Conservation (phyloP, 23 red algal species). For the Agarophyton chilense region DNA sequence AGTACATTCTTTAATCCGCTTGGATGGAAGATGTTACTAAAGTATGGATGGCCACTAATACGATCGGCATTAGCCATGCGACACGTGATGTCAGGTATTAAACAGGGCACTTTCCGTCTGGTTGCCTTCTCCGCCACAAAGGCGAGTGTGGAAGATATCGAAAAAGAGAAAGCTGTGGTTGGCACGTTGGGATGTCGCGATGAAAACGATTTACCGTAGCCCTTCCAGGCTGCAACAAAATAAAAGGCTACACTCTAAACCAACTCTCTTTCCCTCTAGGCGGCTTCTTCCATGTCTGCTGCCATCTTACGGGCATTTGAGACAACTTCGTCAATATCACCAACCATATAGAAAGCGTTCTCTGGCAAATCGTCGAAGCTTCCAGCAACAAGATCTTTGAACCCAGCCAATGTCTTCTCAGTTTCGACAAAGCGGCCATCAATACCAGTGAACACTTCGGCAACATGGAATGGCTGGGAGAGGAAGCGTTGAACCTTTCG, state of each 20-base stretch:
- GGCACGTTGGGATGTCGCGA: neutral
- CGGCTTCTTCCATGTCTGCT: constrained; percentile 81
- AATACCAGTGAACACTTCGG: constrained; percentile 99
- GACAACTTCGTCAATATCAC: constrained; percentile 94
- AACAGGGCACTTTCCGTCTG: constrained; percentile 61
- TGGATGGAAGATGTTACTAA: constrained; percentile 49
- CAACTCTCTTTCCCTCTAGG: constrained; percentile 17
- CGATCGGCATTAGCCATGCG: constrained; percentile 77
- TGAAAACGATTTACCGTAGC: constrained; percentile 24
- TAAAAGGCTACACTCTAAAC: constrained; percentile 29
- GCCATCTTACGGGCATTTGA: constrained; percentile 95
- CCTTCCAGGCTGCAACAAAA: constrained; percentile 22
- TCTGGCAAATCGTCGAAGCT: constrained; percentile 98
- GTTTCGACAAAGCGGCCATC: constrained; percentile 98
- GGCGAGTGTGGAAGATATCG: constrained; percentile 41
- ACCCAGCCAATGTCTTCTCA: constrained; percentile 94
- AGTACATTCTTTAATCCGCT: constrained; percentile 58
- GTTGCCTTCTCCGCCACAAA: constrained; percentile 73
- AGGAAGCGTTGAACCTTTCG: constrained; percentile 99
- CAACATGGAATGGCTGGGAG: constrained; percentile 98
- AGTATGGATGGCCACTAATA: constrained; percentile 69
- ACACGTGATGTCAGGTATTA: constrained; percentile 74
- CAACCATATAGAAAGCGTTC: constrained; percentile 99
- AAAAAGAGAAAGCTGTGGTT: constrained; percentile 27
- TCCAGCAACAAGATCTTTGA: constrained; percentile 92